Evolutionary conservation across 108 stramenopile genomes (phyloP).

Genomic region (Nitzschia palea): DNA sequence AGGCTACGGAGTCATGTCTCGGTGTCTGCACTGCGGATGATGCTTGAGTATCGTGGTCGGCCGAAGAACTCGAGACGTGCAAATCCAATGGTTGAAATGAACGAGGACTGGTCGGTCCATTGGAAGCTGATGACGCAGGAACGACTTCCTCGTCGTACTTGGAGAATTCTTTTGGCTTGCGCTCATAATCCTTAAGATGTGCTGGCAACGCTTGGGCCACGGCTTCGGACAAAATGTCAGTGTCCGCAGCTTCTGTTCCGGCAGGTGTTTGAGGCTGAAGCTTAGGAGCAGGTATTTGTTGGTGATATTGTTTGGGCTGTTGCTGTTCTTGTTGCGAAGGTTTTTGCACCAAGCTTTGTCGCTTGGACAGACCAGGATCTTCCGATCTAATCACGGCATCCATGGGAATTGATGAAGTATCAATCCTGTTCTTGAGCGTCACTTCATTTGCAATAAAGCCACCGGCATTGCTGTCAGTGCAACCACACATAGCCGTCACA

Average conservation of each 20-base stretch:
- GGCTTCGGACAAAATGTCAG: slow-evolving; percentile 12
- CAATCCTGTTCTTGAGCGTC: slow-evolving; percentile 28
- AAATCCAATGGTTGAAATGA: slow-evolving; percentile 4
- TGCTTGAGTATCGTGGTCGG: neutral
- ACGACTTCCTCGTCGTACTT: neutral
- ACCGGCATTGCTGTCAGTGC: slow-evolving; percentile 43
- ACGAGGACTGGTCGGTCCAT: neutral
- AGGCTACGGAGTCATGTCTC: neutral
- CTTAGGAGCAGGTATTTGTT: neutral
- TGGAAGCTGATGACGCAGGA: neutral
- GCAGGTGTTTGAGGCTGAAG: slow-evolving; percentile 4
- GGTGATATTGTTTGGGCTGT: neutral
- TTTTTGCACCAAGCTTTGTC: neutral
- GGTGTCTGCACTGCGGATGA: neutral
- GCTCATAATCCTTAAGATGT: neutral
- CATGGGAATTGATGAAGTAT: slow-evolving; percentile 22
- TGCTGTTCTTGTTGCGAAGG: neutral
- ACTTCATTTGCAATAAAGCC: slow-evolving; percentile 55
- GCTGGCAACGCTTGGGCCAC: neutral
- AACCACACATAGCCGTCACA: slow-evolving; percentile 69
- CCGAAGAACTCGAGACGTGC: neutral
- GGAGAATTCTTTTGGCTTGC: neutral
- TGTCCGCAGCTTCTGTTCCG: slow-evolving; percentile 15
- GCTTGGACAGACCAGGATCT: neutral
- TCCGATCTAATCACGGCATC: slow-evolving; percentile 14